Conservation (phyloP, 1,139 yeast genomes). For the Taphrina betulina region DNA sequence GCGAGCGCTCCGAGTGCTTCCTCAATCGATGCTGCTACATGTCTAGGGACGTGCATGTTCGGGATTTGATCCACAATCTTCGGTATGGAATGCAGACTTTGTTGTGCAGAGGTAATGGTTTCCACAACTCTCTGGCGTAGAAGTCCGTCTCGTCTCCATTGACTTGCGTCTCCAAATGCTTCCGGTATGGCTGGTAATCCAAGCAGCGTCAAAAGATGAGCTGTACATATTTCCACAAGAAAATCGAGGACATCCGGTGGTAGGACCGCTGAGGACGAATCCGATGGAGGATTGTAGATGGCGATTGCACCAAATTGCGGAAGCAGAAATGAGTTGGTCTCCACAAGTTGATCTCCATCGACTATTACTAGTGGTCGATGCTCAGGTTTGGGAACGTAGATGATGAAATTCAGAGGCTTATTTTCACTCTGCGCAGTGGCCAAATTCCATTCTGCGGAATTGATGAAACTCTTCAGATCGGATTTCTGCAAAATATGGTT, state of each 20-base stretch:
- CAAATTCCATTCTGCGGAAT: slow-evolving; percentile 78
- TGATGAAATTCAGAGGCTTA: slow-evolving; percentile 53
- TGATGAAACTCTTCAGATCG: slow-evolving; percentile 68
- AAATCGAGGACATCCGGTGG: slow-evolving; percentile 56
- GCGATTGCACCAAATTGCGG: slow-evolving; percentile 85
- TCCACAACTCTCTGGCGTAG: slow-evolving; percentile 58
- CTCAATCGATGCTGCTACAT: slow-evolving; percentile 55
- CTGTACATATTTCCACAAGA: slow-evolving; percentile 64
- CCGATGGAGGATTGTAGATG: slow-evolving; percentile 41
- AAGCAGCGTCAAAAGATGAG: slow-evolving; percentile 68
- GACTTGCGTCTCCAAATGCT: slow-evolving; percentile 56
- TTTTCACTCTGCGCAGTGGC: slow-evolving; percentile 25
- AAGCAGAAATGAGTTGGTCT: slow-evolving; percentile 67
- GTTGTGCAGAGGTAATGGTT: slow-evolving; percentile 54
- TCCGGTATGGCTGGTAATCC: slow-evolving; percentile 63
- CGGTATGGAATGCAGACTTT: slow-evolving; percentile 67
- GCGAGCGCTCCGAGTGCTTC: slow-evolving; percentile 48
- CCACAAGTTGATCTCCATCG: slow-evolving; percentile 44
- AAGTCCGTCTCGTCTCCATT: slow-evolving; percentile 51
- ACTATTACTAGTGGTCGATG: slow-evolving; percentile 50
- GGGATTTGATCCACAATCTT: slow-evolving; percentile 66
- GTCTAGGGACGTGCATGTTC: slow-evolving; percentile 77
- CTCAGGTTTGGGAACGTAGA: slow-evolving; percentile 59
- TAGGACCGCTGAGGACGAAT: slow-evolving; percentile 42
- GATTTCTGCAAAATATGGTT: slow-evolving; percentile 41